Base-by-base conservation (phyloP, 1,139 yeast species). In the Candida glucosophila region DNA sequence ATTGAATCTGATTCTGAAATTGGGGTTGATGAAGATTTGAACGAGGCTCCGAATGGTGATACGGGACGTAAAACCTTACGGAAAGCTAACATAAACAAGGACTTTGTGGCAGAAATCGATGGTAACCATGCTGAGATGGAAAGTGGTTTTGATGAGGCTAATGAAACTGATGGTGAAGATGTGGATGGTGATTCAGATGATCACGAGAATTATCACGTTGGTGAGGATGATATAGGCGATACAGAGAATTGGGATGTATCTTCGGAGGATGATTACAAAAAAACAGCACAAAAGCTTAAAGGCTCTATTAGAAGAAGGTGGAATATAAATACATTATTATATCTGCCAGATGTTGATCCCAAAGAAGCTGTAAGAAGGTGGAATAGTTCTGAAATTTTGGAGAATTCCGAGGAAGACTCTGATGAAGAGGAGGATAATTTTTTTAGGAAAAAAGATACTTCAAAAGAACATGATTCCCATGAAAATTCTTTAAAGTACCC, bases 291-390 rank as follows among this genome's bases (percentile, higher is more conserved):
- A 4, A 69, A 56, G 36, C 48, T 71, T 15, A 55, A 52, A 29
- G 70, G 72, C 4, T 39, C 57, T 6, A 35, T 48, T 14, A 44
- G 41, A 35, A 50, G 73, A 62, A 56, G 61, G 33, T 82, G 93
- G 88, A 82, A 90, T 48, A 73, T 90, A 34, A 77, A 80, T 42
- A 83, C 81, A 45, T 58, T 90, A 29, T 58, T 90, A 7, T 90
- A 90, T 48, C 65, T 80, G 72, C 73, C 77, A 29, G 80, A 81
- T 38, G 59, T 85, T 22, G 71, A 76, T 6, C 90, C 96, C 1
- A 59, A 58, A 0, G 94, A 82, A 29, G 95, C 73, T 15, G 58
- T 88, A 24, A 62, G 58, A 25, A 71, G 90, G 49, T 88, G 96
- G 95, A 74, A 51, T 37, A 65, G 58, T 7, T n/a, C n/a, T n/a